Percentiles rank a stretch among this genome's conserved stretches.
Evolutionary conservation across 2,329 filamentous ascomycete species (phyloP).

Genomic region (Aspergillus pseudoviridinutans): DNA sequence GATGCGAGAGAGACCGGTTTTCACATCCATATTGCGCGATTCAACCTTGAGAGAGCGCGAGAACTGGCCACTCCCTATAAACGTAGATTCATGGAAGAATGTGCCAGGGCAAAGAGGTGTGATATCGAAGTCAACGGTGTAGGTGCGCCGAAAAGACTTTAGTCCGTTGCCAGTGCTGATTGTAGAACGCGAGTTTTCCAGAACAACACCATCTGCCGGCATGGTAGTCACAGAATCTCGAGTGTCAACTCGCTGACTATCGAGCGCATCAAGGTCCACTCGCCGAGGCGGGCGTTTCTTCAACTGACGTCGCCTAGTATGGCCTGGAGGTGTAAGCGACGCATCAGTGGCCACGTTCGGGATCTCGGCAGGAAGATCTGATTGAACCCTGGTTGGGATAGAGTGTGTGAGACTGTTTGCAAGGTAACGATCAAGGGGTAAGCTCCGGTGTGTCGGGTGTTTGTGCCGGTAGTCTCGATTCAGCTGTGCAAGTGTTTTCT

Average conservation of each 20-base stretch:
- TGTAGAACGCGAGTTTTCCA: constrained; percentile 1
- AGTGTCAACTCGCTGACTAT: constrained; percentile 42
- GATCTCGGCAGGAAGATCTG: neutral
- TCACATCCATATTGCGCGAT: constrained; percentile 42
- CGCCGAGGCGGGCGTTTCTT: constrained; percentile 42
- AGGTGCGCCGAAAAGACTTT: constrained; percentile 46
- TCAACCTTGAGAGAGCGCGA: constrained; percentile 40
- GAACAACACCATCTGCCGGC: constrained; percentile 7
- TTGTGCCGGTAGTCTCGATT: constrained; percentile 27
- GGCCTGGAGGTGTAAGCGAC: constrained; percentile 4
- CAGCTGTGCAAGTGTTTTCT: constrained; percentile 29
- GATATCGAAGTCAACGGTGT: constrained; percentile 53
- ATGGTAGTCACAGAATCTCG: constrained; percentile 18
- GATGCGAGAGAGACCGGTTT: constrained; percentile 38
- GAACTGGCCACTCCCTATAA: constrained; percentile 57
- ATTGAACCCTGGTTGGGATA: neutral
- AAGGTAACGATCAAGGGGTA: constrained; percentile 37
- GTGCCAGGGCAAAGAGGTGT: constrained; percentile 48
- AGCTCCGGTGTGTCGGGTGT: constrained; percentile 17
- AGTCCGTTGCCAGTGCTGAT: constrained; percentile 40
- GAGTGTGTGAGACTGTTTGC: constrained; percentile 13
- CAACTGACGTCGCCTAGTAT: constrained; percentile 17
- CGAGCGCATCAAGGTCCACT: constrained; percentile 44
- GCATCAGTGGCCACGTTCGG: constrained; percentile 5
- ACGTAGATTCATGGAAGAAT: constrained; percentile 54